Base-by-base conservation (phyloP, 2,329 filamentous ascomycete species). In the Microdochium trichocladiopsis region DNA sequence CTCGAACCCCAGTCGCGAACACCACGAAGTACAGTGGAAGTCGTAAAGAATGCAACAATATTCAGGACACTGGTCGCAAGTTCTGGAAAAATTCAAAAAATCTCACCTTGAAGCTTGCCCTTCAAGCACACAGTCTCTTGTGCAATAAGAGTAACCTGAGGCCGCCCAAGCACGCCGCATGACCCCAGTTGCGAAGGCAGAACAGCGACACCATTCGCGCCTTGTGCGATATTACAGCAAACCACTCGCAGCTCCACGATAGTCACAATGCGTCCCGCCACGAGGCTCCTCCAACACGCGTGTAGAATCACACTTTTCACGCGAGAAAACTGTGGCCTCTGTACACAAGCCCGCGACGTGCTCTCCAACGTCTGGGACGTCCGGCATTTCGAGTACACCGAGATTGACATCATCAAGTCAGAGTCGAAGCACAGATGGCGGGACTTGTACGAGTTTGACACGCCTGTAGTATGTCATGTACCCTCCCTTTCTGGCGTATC, bases 361-460 rank as follows among this genome's bases (percentile, higher is more conserved):
- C 73, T 93, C 23, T 84, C 83, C 2, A 73, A 81, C 10, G 85
- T 91, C 9, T 86, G 82, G 79, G 80, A 87, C 53, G 68, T 71
- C 25, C 73, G 84, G 24, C 84, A 84, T 0, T 90, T 92, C 66
- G 76, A 76, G 18, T 90, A 83, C 66, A 73, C 75, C 8, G 86
- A 91, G 66, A 74, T 89, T 55, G 78, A 91, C 63, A 82, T 92
- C 49, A 82, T 88, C 69, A 77, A 79, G 49, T 74, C 79, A 0
- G 79, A 82, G 24, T 76, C 78, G 16, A 78, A 82, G 56, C 70
- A 73, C 23, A 55, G 51, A 3, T 93, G 88, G 88, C 83, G 80
- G 61, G 76, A 84, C 49, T 63, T 90, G 1, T 93, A 93, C 64
- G 88, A 91, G 53, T 89, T 91, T 65, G 88, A 93, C 59, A 88